Evolutionary conservation across 345 rosid genomes (phyloP), one percentile per base, ranked within the genome.

Genomic region (Arabis hirsuta): DNA sequence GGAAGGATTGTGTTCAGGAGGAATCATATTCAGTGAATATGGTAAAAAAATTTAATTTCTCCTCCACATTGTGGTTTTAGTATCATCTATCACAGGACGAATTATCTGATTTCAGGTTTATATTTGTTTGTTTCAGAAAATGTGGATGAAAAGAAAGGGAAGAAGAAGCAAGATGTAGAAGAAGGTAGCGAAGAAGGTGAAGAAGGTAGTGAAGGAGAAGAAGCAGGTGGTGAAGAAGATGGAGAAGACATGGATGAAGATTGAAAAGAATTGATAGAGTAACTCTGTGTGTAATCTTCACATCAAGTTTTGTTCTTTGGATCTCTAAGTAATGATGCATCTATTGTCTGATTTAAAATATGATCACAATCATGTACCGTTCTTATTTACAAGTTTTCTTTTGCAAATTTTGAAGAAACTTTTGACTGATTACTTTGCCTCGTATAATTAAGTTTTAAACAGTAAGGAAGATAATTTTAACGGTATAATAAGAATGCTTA

Each of bases 1-100:
- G 84, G 97, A 88, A 69, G 99, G 97, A 58, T 80, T 96, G 67
- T 90, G 99, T 77, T 61, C 94, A 4, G 98, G 97, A 59, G 84
- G 81, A 51, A 82, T 88, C 82, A 87, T 92, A 78, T 90, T 88
- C 80, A 85, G 65, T 69, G 90, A 85, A 81, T 78, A 74, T 45
- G 87, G 90, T 87, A 85, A 62, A 11, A 62, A 7, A 16, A 8
- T 78, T 59, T 54, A 5, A 55, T 55, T 74, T 29, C 41, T 67
- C 26, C 50, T 13, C 9, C 29, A 45, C 8, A 6, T 19, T 55
- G 44, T 63, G 26, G 34, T 46, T 50, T 9, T 9, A 19, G 52
- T 29, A 42, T 55, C 14, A 6, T 44, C 41, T 43, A 51, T 20
- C 42, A 22, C 66, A 27, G 39, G 47, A 51, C 1, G 2, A 47